Base-by-base conservation (phyloP, 2,329 filamentous ascomycete genomes). In the Daldinia sp. region DNA sequence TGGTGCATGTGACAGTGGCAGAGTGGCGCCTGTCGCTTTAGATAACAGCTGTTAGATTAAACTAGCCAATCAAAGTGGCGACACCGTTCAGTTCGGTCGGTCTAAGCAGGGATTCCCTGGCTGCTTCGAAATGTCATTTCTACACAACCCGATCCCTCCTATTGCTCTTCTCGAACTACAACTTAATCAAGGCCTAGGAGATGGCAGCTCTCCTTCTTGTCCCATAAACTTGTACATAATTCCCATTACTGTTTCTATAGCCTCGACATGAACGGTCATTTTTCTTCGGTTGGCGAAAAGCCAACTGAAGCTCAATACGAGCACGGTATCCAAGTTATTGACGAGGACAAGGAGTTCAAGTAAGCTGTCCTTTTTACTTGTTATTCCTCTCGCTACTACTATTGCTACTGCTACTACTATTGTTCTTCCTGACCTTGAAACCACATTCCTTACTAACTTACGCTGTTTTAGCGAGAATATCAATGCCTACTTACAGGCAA, bases 271-370 rank as follows among this genome's bases (percentile, higher is more conserved):
- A 97, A 96, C 82, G 90, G 91, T 79, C 92, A 95, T 80, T 94
- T 95, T 81, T 90, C 92, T 75, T 85, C 88, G 62, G 89, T 92
- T 79, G 91, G 91, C 83, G 86, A 90, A 68, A 84, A 86, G 82
- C 86, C 88, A 76, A 83, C 84, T 70, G 85, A 86, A 74, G 85
- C 88, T 78, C 86, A 89, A 72, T 98, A 95, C 81, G 92, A 94
- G 78, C 92, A 97, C 87, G 96, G 96, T 78, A 93, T 98, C 78
- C 96, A 99, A 83, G 94, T 99, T 75, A 93, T 99, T 78, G 93
- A 98, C 79, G 94, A 94, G 83, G 91, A 97, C 78, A 98, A 98
- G 85, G 88, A 93, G 76, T 99, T 98, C 89, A 98, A 97, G 94
- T 97, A 88, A 72, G 91, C 51, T 54, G 51, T 37, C 51, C 51